These are phyloP conservation scores for Eucalyptus erythrocorys DNA, from an alignment of 345 rosid species.

Conservation along the genomic window DNA sequence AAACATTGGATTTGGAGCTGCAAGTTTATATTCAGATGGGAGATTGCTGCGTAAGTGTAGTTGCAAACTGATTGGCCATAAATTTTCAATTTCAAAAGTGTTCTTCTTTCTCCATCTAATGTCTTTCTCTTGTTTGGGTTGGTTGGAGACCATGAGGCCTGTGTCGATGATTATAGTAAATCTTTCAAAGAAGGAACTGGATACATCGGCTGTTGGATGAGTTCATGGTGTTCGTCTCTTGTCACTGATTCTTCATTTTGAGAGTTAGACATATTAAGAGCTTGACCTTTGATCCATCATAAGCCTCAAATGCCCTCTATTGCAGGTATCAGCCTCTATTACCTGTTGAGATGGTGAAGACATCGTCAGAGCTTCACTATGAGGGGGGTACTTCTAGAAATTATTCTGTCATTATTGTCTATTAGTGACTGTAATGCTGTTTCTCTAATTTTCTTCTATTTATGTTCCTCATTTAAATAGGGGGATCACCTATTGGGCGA, in stretches of 20 bases:
- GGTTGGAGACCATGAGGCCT: slow-evolving; percentile 90
- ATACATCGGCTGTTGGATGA: slow-evolving; percentile 60
- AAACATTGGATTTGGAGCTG: slow-evolving; percentile 2
- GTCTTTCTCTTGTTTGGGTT: slow-evolving; percentile 3
- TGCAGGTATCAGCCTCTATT: slow-evolving; percentile 64
- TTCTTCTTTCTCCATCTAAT: neutral
- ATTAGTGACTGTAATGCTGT: neutral
- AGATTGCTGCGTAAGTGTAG: slow-evolving; percentile 45
- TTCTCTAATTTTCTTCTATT: neutral
- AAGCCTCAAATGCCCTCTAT: neutral
- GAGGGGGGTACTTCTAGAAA: slow-evolving; percentile 33
- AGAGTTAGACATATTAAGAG: neutral
- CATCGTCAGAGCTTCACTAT: slow-evolving; percentile 23
- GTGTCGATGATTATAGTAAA: slow-evolving; percentile 83
- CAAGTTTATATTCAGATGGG: neutral
- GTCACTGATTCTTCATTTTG: neutral
- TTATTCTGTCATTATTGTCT: neutral
- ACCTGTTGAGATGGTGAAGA: slow-evolving; percentile 44
- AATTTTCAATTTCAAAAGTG: neutral
- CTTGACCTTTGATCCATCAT: neutral
- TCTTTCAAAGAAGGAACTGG: slow-evolving; percentile 63
- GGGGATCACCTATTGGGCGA: slow-evolving; percentile 52
- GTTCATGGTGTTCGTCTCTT: neutral
- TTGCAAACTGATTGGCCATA: neutral
- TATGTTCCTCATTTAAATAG: slow-evolving; percentile 8